Base-by-base conservation (phyloP, 2,329 filamentous ascomycete species). In the Fusarium tuaranense region DNA sequence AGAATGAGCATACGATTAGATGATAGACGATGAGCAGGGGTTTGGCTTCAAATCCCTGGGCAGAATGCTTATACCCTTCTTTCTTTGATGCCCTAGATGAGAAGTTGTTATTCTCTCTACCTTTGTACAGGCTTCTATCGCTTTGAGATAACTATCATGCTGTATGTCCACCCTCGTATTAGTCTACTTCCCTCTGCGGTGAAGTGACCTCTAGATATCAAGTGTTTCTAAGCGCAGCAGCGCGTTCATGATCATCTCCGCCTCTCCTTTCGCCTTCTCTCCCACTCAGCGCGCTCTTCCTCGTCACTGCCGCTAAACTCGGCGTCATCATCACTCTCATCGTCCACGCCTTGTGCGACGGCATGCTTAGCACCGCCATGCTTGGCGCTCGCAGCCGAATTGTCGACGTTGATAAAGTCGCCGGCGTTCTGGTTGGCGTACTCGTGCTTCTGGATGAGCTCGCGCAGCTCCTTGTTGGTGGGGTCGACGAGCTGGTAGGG, bases 401-500 rank as follows among this genome's bases (percentile, higher is more conserved):
- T 71, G 27, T 82, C 80, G 27, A 82, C 81, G 57, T 80, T 80
- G 39, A 90, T 86, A 70, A 91, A 91, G 74, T 92, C 91, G 34
- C 89, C 89, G 3, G 85, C 85, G 74, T 91, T 91, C 65, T 89
- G 84, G 73, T 82, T 81, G 8, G 90, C 86, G 79, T 94, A 93
- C 85, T 95, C 92, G 72, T 93, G 92, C 83, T 91, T 90, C 82
- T 91, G 87, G 79, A 96, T 88, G 68, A 93, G 84, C 53, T 88
- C 87, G 73, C 88, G 86, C 64, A 95, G 85, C 63, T 87, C 88
- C 27, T 80, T 80, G 83, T 95, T 94, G 58, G 88, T 80, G 18
- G 93, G 94, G 83, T 96, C 94, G 65, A 92, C 92, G 71, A 96
- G 88, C 83, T 95, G 92, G 64, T 89, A 80, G 32, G 94, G 88